Evolutionary conservation across 768 basidiomycete genomes (phyloP).

Genomic region (Boletus vinaceobasis): DNA sequence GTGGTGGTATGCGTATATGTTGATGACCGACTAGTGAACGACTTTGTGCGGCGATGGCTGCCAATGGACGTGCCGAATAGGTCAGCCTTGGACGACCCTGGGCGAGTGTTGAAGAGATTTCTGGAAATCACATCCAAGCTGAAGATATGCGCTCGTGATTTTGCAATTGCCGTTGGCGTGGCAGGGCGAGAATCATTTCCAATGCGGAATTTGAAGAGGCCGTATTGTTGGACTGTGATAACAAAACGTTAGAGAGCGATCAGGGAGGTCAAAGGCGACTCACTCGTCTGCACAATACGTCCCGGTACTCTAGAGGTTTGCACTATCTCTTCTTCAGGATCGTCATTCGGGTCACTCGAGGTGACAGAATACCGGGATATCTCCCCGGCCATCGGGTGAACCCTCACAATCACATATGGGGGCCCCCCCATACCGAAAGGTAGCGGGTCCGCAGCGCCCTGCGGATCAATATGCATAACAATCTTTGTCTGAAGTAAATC

Average conservation of each 20-base stretch:
- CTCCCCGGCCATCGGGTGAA: slow-evolving; percentile 82
- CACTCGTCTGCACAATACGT: slow-evolving; percentile 80
- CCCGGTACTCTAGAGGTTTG: slow-evolving; percentile 70
- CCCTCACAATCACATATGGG: slow-evolving; percentile 75
- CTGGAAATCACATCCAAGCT: slow-evolving; percentile 87
- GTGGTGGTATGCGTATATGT: slow-evolving; percentile 67
- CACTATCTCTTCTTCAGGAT: slow-evolving; percentile 78
- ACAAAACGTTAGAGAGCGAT: background rate
- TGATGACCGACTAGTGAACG: slow-evolving; percentile 69
- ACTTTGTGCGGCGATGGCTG: slow-evolving; percentile 59
- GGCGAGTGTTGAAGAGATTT: slow-evolving; percentile 74
- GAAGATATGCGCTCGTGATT: slow-evolving; percentile 76
- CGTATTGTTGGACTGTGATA: slow-evolving; percentile 74
- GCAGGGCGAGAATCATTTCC: slow-evolving; percentile 74
- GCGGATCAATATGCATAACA: slow-evolving; percentile 79
- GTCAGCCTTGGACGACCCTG: slow-evolving; percentile 68
- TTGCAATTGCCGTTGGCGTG: slow-evolving; percentile 78
- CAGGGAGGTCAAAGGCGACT: slow-evolving; percentile 24
- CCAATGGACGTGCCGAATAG: slow-evolving; percentile 73
- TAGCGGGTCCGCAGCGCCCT: slow-evolving; percentile 71
- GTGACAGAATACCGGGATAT: slow-evolving; percentile 75
- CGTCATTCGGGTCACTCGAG: slow-evolving; percentile 71
- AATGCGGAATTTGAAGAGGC: slow-evolving; percentile 84
- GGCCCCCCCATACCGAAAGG: slow-evolving; percentile 67
- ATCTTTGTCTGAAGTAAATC: slow-evolving; percentile 65